phyloP scores from a whole-genome alignment of 345 rosid species.

The Linum usitatissimum region DNA sequence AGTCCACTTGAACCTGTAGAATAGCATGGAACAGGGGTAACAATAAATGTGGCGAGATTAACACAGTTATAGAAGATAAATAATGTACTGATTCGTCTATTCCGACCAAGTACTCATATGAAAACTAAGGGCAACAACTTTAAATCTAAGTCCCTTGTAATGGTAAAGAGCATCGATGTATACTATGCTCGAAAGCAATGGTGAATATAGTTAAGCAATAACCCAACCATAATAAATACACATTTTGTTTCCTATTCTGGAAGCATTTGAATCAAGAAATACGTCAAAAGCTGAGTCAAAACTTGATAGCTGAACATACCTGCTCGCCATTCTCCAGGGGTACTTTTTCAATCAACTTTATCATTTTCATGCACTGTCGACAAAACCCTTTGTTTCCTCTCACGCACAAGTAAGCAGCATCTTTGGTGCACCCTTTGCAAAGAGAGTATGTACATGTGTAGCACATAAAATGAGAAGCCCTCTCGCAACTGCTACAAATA shows the following conservation, averaged over 20 bases:
- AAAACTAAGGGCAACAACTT: not conserved
- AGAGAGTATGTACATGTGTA: conserved; percentile 92
- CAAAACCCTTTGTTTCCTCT: conserved; percentile 89
- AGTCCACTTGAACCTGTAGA: conserved; percentile 82
- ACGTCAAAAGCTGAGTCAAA: not conserved
- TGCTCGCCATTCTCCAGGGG: conserved; percentile 38
- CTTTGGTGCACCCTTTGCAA: conserved; percentile 87
- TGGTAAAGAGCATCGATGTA: not conserved
- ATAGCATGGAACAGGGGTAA: conserved; percentile 7
- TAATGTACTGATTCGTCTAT: not conserved
- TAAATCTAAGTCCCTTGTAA: no score
- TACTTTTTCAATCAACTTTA: conserved; percentile 76
- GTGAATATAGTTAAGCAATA: not conserved
- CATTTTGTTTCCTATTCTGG: not conserved
- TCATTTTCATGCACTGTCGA: conserved; percentile 73
- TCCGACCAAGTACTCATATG: not conserved
- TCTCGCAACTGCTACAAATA: conserved; percentile 78
- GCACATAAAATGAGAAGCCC: conserved; percentile 75
- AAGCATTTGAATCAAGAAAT: not conserved
- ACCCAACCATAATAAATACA: not conserved
- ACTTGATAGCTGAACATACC: conserved; percentile 33
- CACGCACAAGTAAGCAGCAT: conserved; percentile 66
- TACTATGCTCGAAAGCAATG: not conserved
- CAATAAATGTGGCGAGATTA: not conserved
- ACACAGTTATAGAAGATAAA: not conserved